Evolutionary conservation across 805 yeast genomes (phyloP).

Genomic region (Sugiyamaella chiloensis): DNA sequence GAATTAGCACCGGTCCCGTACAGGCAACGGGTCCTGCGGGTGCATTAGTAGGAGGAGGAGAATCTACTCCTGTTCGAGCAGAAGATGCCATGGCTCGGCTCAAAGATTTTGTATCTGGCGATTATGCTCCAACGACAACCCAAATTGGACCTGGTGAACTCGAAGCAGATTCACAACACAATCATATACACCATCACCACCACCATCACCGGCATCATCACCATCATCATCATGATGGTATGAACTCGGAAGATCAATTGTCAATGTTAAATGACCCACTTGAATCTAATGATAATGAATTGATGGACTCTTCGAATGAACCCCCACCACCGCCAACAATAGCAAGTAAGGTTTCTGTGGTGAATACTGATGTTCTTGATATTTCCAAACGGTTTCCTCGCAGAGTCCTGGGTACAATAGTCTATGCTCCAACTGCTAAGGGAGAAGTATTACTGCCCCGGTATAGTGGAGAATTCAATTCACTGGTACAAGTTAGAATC

Average conservation of each 20-base stretch:
- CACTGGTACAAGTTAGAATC: conserved; percentile 53
- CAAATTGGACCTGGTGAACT: neutral
- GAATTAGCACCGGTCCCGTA: neutral
- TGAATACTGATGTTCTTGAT: conserved; percentile 40
- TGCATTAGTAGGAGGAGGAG: no score
- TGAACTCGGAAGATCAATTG: neutral
- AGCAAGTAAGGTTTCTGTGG: conserved; percentile 32
- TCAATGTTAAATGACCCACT: neutral
- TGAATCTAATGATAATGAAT: neutral
- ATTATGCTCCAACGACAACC: neutral
- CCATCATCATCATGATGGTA: conserved; percentile 25
- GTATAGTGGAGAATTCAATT: conserved; percentile 33
- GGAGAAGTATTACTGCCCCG: conserved; percentile 25
- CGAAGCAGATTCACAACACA: conserved; percentile 14
- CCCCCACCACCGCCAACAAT: conserved; percentile 21
- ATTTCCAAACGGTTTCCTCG: conserved; percentile 44
- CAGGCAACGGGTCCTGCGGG: no score
- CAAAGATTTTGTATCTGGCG: conserved; percentile 20
- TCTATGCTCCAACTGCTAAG: conserved; percentile 39
- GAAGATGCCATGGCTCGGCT: conserved; percentile 38
- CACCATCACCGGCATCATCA: conserved; percentile 25
- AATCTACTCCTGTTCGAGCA: conserved; percentile 31
- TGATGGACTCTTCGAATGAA: neutral
- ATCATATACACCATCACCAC: conserved; percentile 31
- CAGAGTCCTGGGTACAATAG: conserved; percentile 49